Evolutionary conservation across 495 filamentous ascomycete species (phyloP), one percentile per base, ranked within the genome.

Genomic region (Podospora pseudocomata): DNA sequence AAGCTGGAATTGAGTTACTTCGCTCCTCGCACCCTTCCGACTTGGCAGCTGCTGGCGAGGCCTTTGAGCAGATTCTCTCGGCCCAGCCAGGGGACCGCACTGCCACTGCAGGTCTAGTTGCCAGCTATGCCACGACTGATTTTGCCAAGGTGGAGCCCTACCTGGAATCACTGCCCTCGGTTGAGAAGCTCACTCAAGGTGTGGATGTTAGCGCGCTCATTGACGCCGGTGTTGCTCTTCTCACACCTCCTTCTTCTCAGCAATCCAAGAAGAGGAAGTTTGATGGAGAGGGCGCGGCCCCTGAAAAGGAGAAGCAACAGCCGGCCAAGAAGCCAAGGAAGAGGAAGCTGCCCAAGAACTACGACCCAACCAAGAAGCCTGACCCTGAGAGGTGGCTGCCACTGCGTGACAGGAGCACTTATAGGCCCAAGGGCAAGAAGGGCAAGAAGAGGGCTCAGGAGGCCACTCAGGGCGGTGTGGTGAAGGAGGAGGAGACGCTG

Each of bases 321-420:
- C 81, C 91, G 27, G 78, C 78, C 3, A 86, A 84, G 79, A 86
- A 86, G 73, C 93, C 91, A 74, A 89, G 89, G 67, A 81, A 88
- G 64, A 84, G 89, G 60, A 89, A 90, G 74, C 81, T 96, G 63
- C 93, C 94, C 20, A 94, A 94, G 80, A 86, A 92, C 73, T 93
- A 89, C 72, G 92, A 81, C 39, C 81, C 82, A 49, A 85, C 80
- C 72, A 97, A 93, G 83, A 87, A 86, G 58, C 82, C 91, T 5
- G 95, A 98, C 74, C 89, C 91, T 1, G 96, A 99, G 79, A 81
- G 95, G 61, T 99, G 95, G 95, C 78, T 98, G 67, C 94, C 95
- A 26, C 80, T 98, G 66, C 86, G 89, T 61, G 95, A 99, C 74
- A 85, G 95, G 18, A 96, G 91, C 70, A 89, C 86, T 57, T 99